A percentile compares a stretch with the other conserved stretches of the same genome.
Evolutionary conservation across 192 early-diverging fungal genomes (phyloP).

Genomic region (Phlyctochytrium planicorne): DNA sequence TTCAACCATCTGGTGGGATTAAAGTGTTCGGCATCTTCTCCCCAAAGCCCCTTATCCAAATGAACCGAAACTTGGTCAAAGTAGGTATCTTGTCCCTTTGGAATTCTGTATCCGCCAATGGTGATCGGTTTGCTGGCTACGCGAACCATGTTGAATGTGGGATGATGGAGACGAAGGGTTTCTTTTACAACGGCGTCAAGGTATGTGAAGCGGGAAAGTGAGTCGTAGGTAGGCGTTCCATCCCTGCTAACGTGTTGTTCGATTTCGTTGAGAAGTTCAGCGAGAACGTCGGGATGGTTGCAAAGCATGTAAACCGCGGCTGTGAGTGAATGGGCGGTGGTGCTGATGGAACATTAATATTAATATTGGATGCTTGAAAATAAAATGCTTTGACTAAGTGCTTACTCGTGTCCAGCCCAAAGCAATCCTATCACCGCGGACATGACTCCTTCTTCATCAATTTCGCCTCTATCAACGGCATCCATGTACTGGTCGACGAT

Average conservation of each 20-base stretch:
- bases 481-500: too few species aligned
- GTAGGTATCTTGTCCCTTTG: not conserved
- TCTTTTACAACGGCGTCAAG: conserved; percentile 21
- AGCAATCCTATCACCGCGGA: too few species aligned
- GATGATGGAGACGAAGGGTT: conserved; percentile 7
- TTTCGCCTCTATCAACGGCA: too few species aligned
- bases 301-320: not conserved
- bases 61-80: not conserved
- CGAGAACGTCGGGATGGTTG: not conserved
- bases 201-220: not conserved
- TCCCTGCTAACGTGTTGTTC: not conserved
- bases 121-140: not conserved
- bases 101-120: not conserved
- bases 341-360: too few species aligned
- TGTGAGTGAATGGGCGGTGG: not conserved
- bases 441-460: too few species aligned
- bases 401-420: too few species aligned
- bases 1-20: conserved; percentile 8
- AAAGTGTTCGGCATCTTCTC: conserved; percentile 20
- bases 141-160: not conserved
- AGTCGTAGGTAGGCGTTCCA: not conserved
- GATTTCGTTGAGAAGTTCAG: not conserved
- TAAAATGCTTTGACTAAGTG: too few species aligned
- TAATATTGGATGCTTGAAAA: too few species aligned
- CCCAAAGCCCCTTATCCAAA: conserved; percentile 7